Conservation (phyloP, 2,329 filamentous ascomycete species). For the Sarocladium strictum region DNA sequence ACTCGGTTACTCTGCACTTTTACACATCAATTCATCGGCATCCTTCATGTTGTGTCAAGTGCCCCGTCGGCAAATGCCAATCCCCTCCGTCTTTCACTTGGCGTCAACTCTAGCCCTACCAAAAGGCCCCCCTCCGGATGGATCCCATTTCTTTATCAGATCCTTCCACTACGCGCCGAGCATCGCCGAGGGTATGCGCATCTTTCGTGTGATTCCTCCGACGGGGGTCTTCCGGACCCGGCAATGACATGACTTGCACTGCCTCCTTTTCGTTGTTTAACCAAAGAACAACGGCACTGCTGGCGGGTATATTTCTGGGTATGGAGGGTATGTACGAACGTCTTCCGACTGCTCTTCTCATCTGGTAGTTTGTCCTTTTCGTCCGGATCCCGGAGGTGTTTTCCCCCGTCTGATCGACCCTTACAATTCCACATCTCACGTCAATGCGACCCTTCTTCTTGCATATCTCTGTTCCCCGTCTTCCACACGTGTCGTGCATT, state of each 20-base stretch:
- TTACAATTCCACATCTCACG: neutral
- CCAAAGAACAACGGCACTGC: too few species aligned
- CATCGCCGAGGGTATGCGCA: constrained; percentile 3
- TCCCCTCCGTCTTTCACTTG: neutral
- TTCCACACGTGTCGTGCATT: constrained; percentile 1
- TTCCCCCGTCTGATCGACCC: neutral
- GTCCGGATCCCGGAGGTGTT: neutral
- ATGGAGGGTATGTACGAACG: too few species aligned
- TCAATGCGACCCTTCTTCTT: constrained; percentile 6
- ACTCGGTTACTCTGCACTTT: too few species aligned
- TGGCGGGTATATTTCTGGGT: too few species aligned
- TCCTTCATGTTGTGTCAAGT: too few species aligned
- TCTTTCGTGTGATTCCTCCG: neutral
- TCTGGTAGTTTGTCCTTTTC: neutral
- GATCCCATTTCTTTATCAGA: constrained; percentile 4
- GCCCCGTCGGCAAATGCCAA: too few species aligned
- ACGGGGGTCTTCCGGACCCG: neutral
- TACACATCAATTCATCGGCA: too few species aligned
- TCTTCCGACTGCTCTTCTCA: too few species aligned
- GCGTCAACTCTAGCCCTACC: neutral
- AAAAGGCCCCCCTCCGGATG: neutral
- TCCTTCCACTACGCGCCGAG: neutral
- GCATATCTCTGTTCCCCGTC: neutral
- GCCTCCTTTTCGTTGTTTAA: too few species aligned
- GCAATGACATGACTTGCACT: neutral